Percentiles rank a stretch among this genome's conserved stretches.
phyloP scores from a whole-genome alignment of 108 stramenopile species.

The Seminavis robusta region DNA sequence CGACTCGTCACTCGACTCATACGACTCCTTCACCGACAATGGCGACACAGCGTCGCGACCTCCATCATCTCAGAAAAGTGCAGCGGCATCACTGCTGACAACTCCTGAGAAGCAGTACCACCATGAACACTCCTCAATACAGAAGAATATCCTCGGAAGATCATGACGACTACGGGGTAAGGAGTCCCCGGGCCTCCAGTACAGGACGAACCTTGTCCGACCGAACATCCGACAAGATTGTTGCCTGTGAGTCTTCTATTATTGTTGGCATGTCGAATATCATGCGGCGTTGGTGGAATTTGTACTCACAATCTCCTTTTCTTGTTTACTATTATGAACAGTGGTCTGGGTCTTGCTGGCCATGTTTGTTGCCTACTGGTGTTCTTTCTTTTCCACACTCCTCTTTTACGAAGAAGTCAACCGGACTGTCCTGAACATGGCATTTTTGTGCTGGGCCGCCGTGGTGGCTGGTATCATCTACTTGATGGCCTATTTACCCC shows the following conservation, averaged over 20 bases:
- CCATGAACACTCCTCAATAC: no score
- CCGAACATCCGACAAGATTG: conserved; percentile 46
- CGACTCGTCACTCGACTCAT: no score
- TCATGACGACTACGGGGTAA: no score
- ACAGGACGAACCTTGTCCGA: no score
- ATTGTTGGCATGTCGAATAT: neutral
- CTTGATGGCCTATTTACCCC: conserved; percentile 59
- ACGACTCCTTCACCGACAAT: no score
- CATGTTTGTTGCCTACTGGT: conserved; percentile 39
- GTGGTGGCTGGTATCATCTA: conserved; percentile 38
- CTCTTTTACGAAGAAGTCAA: conserved; percentile 40
- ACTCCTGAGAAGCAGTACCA: no score
- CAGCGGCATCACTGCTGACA: no score
- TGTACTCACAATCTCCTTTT: neutral
- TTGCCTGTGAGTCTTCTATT: conserved; percentile 36
- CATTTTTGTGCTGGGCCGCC: conserved; percentile 26
- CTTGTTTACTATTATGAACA: conserved; percentile 10
- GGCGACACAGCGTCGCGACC: no score
- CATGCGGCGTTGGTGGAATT: neutral
- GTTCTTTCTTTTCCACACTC: conserved; percentile 40
- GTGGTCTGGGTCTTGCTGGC: conserved; percentile 69
- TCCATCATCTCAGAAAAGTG: no score
- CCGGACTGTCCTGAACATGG: conserved; percentile 39
- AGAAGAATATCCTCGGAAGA: no score
- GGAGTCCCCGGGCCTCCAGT: no score